phyloP scores from a whole-genome alignment of 1,284 basidiomycete species.

The Ceratobasidium sp. region DNA sequence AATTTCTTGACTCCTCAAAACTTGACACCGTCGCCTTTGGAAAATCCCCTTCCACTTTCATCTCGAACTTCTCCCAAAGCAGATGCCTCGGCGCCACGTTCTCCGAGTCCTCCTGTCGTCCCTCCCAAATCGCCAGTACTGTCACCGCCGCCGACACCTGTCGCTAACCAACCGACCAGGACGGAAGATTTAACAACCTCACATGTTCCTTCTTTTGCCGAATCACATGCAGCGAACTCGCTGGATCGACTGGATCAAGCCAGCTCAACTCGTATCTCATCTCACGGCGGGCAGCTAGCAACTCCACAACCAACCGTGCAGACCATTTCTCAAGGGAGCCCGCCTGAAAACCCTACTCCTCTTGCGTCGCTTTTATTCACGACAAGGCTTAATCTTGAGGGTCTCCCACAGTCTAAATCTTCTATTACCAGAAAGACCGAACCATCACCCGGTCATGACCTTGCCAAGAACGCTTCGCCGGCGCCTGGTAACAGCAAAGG shows the following conservation, averaged over 20 bases:
- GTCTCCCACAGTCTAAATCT: background rate
- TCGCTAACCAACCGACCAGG: background rate
- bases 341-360: background rate
- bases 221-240: background rate
- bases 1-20: conserved; percentile 44
- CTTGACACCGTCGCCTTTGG: conserved; percentile 20
- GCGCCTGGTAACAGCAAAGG: background rate
- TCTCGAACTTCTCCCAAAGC: background rate
- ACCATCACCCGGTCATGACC: background rate
- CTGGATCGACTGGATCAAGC: background rate
- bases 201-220: background rate
- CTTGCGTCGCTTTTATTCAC: conserved; percentile 35
- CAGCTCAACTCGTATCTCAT: background rate
- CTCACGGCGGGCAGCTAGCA: background rate
- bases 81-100: background rate
- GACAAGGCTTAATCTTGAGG: conserved; percentile 13
- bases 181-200: background rate
- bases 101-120: conserved; percentile 11
- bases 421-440: background rate
- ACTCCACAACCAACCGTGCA: background rate
- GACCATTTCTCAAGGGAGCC: conserved; percentile 18
- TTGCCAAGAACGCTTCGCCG: background rate
- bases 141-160: background rate
- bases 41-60: conserved; percentile 7
- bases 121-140: conserved; percentile 17